These are phyloP conservation scores for Nannochloropsis salina DNA, from an alignment of 108 stramenopile genomes.

Conservation along the genomic window DNA sequence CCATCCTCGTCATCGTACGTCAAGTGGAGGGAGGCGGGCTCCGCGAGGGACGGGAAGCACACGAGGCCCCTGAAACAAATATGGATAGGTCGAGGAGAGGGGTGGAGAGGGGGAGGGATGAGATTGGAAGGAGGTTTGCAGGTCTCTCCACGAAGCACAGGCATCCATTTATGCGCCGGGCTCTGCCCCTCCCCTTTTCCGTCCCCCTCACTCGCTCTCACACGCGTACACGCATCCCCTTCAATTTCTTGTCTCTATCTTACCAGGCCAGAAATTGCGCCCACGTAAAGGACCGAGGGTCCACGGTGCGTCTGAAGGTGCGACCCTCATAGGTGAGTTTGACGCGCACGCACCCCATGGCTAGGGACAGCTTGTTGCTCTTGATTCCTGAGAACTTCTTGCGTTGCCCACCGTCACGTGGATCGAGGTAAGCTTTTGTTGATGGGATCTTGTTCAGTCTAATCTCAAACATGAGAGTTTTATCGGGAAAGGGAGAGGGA, in stretches of 20 bases:
- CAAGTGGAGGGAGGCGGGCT: not conserved
- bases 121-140: too few species aligned
- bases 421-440: too few species aligned
- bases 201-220: not conserved
- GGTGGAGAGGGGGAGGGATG: not conserved
- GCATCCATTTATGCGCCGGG: too few species aligned
- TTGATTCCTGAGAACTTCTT: too few species aligned
- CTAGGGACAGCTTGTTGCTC: too few species aligned
- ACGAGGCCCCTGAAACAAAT: not conserved
- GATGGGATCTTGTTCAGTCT: too few species aligned
- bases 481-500: too few species aligned
- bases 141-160: too few species aligned
- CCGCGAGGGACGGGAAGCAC: not conserved
- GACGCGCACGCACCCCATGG: not conserved
- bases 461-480: too few species aligned
- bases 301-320: not conserved
- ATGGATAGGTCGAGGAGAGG: not conserved
- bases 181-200: not conserved
- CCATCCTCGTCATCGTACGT: not conserved
- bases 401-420: too few species aligned
- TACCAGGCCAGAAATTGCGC: not conserved
- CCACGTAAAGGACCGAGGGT: not conserved
- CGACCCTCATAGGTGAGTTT: not conserved
- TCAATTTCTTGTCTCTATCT: not conserved
- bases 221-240: not conserved